Conservation (phyloP, 2,329 filamentous ascomycete species). For the Thielaviopsis musarum region DNA sequence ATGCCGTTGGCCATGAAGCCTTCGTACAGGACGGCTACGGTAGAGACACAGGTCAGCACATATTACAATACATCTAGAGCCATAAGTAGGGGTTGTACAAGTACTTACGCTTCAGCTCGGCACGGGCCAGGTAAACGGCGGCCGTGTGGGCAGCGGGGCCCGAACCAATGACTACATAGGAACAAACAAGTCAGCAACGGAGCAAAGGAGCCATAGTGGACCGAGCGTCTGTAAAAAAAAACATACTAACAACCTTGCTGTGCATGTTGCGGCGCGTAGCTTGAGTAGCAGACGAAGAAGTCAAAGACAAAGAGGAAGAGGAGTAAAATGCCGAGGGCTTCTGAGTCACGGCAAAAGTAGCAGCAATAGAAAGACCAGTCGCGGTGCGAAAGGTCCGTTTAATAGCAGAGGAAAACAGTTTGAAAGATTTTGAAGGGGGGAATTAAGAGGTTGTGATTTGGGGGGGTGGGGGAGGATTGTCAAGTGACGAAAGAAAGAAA, state of each 20-base stretch:
- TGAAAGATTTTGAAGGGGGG: constrained; percentile 34
- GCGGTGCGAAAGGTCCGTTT: constrained; percentile 61
- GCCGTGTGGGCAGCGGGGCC: constrained; percentile 96
- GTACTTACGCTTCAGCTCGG: constrained; percentile 65
- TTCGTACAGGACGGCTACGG: constrained; percentile 72
- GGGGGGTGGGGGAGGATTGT: neutral
- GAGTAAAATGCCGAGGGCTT: constrained; percentile 1
- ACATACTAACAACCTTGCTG: constrained; percentile 76
- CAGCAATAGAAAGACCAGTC: constrained; percentile 55
- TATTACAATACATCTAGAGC: neutral
- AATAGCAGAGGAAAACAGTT: constrained; percentile 80
- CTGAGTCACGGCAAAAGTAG: constrained; percentile 32
- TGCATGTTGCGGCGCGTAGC: constrained; percentile 45
- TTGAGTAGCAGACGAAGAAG: neutral
- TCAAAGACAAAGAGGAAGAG: neutral
- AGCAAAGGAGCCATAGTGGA: neutral
- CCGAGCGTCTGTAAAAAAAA: neutral
- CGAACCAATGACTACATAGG: constrained; percentile 58
- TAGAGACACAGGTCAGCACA: neutral
- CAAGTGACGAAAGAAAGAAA: neutral
- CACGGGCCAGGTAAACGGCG: constrained; percentile 86
- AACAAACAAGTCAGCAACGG: neutral
- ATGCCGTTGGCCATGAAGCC: constrained; percentile 96
- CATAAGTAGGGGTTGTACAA: neutral
- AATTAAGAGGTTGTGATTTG: neutral